Evolutionary conservation across 768 basidiomycete genomes (phyloP).

Genomic region (Boletus subparvulus): DNA sequence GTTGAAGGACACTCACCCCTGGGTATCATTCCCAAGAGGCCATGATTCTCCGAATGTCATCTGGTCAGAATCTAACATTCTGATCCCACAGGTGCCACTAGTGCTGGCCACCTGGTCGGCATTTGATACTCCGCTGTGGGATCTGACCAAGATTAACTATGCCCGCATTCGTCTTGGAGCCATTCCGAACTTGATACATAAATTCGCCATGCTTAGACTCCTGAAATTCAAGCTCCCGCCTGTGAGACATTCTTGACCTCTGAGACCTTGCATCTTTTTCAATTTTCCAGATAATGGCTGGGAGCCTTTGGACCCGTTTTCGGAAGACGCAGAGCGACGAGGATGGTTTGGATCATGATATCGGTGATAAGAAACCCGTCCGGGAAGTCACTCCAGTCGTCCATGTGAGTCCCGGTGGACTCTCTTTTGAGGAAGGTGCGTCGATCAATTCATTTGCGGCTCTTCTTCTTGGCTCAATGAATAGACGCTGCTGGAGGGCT

Average conservation of each 20-base stretch:
- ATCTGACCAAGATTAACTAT: too few species aligned
- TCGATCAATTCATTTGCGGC: background rate
- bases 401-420: conserved; percentile 39
- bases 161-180: background rate
- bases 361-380: background rate
- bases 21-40: too few species aligned
- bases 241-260: background rate
- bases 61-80: too few species aligned
- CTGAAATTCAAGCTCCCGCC: background rate
- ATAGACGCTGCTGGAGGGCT: conserved; percentile 53
- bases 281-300: conserved; percentile 2
- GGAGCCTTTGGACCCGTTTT: background rate
- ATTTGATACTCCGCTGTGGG: too few species aligned
- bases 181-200: background rate
- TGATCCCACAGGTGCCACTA: too few species aligned
- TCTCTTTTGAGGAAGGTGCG: conserved; percentile 50
- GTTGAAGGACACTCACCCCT: too few species aligned
- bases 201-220: background rate
- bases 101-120: too few species aligned
- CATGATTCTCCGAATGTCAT: too few species aligned
- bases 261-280: background rate
- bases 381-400: conserved; percentile 4
- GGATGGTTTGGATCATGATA: background rate
- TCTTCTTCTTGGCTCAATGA: background rate
- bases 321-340: background rate